A percentile compares a stretch with the other conserved stretches of the same genome.
Evolutionary conservation across 352 stramenopile species (phyloP).

Genomic region (Porosira glacialis): DNA sequence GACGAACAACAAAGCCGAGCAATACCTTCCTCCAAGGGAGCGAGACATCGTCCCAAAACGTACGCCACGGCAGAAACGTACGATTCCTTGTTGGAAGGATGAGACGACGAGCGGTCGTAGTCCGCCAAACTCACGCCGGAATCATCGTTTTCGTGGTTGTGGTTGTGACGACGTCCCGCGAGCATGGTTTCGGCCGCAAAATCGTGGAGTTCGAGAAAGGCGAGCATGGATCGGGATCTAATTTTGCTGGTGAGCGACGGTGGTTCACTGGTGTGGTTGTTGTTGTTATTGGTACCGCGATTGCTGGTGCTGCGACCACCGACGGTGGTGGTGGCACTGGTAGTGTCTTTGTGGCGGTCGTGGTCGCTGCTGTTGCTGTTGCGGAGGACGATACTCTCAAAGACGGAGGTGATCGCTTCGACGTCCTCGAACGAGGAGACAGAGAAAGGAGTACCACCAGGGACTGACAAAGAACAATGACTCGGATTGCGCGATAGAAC

Average conservation of each 20-base stretch:
- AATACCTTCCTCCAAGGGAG: conserved; percentile 25
- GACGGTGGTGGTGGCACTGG: no score
- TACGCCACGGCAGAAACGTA: conserved; percentile 20
- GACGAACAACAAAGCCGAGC: no score
- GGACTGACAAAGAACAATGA: no score
- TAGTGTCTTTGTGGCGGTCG: no score
- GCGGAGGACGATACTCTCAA: conserved; percentile 24
- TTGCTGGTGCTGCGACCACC: no score
- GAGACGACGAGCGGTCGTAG: no score
- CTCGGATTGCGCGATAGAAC: not conserved
- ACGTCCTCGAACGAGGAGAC: not conserved
- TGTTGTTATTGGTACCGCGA: no score
- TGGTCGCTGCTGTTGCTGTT: no score
- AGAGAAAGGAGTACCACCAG: not conserved
- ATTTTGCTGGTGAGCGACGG: conserved; percentile 15
- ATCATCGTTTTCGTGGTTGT: not conserved
- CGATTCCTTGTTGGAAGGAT: conserved; percentile 1
- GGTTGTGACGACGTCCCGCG: conserved; percentile 2
- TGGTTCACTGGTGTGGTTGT: no score
- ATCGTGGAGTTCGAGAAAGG: conserved; percentile 25
- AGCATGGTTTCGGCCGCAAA: conserved; percentile 31
- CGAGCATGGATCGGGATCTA: conserved; percentile 31
- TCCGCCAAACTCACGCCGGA: no score
- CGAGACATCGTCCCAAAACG: conserved; percentile 27
- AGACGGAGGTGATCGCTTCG: conserved; percentile 13